These are phyloP conservation scores for Candida piceae DNA, from an alignment of 805 yeast species.

Conservation along the genomic window DNA sequence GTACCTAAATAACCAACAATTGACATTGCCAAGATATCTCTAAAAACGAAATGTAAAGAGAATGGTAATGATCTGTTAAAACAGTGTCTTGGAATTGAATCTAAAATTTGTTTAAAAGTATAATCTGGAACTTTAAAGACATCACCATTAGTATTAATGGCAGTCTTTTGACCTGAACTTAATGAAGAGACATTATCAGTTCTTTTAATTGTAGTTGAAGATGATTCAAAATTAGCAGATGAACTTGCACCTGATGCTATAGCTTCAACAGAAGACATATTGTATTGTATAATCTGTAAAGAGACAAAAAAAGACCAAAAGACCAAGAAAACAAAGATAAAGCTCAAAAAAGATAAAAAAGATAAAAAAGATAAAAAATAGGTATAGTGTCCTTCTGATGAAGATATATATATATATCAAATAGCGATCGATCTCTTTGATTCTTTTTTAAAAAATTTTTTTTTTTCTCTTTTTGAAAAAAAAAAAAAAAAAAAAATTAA, in stretches of 20 bases:
- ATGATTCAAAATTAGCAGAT: slow-evolving; percentile 1
- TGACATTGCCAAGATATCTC: slow-evolving; percentile 46
- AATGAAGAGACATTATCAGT: slow-evolving; percentile 22
- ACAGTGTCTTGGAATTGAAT: slow-evolving; percentile 57
- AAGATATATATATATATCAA: no score
- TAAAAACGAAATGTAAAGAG: slow-evolving; percentile 46
- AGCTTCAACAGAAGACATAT: slow-evolving; percentile 4
- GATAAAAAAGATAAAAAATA: no score
- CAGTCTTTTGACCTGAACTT: slow-evolving; percentile 20
- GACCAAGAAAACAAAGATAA: no score
- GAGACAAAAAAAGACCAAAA: no score
- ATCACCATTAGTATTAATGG: slow-evolving; percentile 48
- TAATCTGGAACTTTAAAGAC: slow-evolving; percentile 58
- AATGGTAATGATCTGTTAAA: slow-evolving; percentile 47
- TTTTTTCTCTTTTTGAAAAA: no score
- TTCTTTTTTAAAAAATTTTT: no score
- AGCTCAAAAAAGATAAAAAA: no score
- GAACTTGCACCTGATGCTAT: slow-evolving; percentile 7
- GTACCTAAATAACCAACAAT: slow-evolving; percentile 39
- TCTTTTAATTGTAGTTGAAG: slow-evolving; percentile 10
- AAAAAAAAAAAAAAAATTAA: no score
- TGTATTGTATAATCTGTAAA: no score
- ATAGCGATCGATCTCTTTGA: no score
- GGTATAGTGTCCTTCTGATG: no score
- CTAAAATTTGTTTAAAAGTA: slow-evolving; percentile 51